A percentile compares a stretch with the other conserved stretches of the same genome.
phyloP scores from a whole-genome alignment of 805 yeast genomes.

The Teunomyces tritomae region DNA sequence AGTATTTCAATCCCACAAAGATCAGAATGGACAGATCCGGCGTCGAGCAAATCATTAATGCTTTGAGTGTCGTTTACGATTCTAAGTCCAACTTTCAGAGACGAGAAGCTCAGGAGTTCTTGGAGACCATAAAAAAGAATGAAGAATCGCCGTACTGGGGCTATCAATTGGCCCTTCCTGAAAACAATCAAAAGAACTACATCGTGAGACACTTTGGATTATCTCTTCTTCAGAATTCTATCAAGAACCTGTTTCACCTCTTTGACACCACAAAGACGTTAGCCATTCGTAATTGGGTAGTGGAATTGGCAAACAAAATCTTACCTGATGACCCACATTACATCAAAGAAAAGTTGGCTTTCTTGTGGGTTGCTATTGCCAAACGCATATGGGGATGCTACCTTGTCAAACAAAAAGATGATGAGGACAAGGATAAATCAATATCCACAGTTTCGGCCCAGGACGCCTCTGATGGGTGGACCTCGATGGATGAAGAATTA shows the following conservation, averaged over 20 bases:
- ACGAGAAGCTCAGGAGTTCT: slow-evolving; percentile 55
- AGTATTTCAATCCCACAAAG: background rate
- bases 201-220: slow-evolving; percentile 90
- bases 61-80: slow-evolving; percentile 72
- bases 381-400: slow-evolving; percentile 88
- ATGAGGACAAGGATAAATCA: background rate
- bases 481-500: slow-evolving; percentile 77
- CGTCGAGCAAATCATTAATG: slow-evolving; percentile 69
- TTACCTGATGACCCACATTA: slow-evolving; percentile 78
- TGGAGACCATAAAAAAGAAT: slow-evolving; percentile 72
- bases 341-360: slow-evolving; percentile 84
- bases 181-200: slow-evolving; percentile 54
- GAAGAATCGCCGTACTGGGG: slow-evolving; percentile 93
- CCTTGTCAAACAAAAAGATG: slow-evolving; percentile 32
- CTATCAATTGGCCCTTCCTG: slow-evolving; percentile 70
- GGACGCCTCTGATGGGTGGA: slow-evolving; percentile 71
- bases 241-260: slow-evolving; percentile 54
- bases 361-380: slow-evolving; percentile 86
- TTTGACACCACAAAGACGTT: slow-evolving; percentile 54
- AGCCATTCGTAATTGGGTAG: slow-evolving; percentile 80
- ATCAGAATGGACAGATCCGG: slow-evolving; percentile 63
- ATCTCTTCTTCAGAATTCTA: slow-evolving; percentile 71
- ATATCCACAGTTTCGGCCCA: slow-evolving; percentile 38
- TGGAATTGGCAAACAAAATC: slow-evolving; percentile 67
- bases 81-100: slow-evolving; percentile 61